phyloP scores from a whole-genome alignment of 176 grass and related monocot species.

The Rhynchospora tenuis region DNA sequence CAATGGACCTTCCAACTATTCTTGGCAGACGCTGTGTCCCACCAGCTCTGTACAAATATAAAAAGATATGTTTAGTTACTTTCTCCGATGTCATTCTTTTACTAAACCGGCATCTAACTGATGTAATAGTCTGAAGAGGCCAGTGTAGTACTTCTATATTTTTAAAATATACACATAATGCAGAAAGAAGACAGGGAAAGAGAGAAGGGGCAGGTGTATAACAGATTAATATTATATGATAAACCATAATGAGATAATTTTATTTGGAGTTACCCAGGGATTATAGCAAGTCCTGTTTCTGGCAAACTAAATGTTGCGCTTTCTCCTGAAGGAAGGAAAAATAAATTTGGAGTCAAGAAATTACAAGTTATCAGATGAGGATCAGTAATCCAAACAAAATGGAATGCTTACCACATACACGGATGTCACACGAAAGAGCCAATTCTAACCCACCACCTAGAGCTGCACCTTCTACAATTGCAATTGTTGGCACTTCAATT shows the following conservation, averaged over 20 bases:
- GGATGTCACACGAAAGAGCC: constrained; percentile 69
- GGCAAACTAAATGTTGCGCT: constrained; percentile 81
- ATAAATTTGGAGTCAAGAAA: constrained; percentile 1
- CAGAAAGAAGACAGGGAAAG: neutral
- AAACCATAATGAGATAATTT: neutral
- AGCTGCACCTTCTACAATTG: constrained; percentile 73
- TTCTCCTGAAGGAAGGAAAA: constrained; percentile 35
- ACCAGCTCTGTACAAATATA: constrained; percentile 55
- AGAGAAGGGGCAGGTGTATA: neutral
- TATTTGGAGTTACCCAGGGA: constrained; percentile 58
- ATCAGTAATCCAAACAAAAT: constrained; percentile 8
- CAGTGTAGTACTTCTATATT: neutral
- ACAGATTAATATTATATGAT: neutral
- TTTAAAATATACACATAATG: neutral
- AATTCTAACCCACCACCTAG: constrained; percentile 78
- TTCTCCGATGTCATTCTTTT: constrained; percentile 25
- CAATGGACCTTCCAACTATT: constrained; percentile 69
- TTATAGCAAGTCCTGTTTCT: constrained; percentile 94
- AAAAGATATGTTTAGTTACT: constrained; percentile 16
- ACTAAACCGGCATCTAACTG: neutral
- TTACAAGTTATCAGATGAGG: neutral
- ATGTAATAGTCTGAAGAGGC: neutral
- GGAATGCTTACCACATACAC: constrained; percentile 56
- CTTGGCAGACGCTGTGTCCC: constrained; percentile 87
- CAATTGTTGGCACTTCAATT: constrained; percentile 76